Evolutionary conservation across 75 land plant species (phyloP).

Genomic region (Larix kaempferi): DNA sequence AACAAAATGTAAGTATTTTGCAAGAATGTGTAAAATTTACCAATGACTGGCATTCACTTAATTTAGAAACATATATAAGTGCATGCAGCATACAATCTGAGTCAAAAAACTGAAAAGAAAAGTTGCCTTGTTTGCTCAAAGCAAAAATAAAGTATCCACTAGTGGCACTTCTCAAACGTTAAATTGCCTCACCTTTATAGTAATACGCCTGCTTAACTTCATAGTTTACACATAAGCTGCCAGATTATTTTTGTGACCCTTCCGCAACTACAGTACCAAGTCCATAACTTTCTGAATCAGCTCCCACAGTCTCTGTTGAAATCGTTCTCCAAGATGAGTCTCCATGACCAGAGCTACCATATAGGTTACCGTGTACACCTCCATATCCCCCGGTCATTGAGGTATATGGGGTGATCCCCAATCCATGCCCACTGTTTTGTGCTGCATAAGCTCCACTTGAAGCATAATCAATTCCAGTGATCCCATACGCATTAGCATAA

Average conservation of each 20-base stretch:
- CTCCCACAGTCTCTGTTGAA: slow-evolving; percentile 53
- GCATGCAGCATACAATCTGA: not conserved
- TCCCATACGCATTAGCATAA: slow-evolving; percentile 57
- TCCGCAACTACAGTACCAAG: slow-evolving; percentile 47
- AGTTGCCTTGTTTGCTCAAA: not conserved
- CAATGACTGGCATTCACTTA: not conserved
- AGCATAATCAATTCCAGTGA: slow-evolving; percentile 41
- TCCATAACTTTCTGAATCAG: slow-evolving; percentile 47
- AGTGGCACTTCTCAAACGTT: not conserved
- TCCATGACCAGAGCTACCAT: slow-evolving; percentile 54
- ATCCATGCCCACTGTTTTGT: slow-evolving; percentile 17
- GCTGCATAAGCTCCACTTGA: slow-evolving; percentile 32
- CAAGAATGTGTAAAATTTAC: not conserved
- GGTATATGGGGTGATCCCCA: slow-evolving; percentile 23
- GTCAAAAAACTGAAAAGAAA: not conserved
- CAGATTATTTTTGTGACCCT: slow-evolving; percentile 1
- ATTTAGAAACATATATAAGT: not conserved
- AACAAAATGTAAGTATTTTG: not conserved
- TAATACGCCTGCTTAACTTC: not conserved
- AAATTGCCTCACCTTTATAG: not conserved
- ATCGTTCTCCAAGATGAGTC: slow-evolving; percentile 59
- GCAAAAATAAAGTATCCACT: not conserved
- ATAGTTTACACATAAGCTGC: not conserved
- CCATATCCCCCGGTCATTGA: slow-evolving; percentile 32
- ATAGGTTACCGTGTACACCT: slow-evolving; percentile 51